These are phyloP conservation scores for Diplodia seriata DNA, from an alignment of 2,329 filamentous ascomycete species.

Conservation along the genomic window DNA sequence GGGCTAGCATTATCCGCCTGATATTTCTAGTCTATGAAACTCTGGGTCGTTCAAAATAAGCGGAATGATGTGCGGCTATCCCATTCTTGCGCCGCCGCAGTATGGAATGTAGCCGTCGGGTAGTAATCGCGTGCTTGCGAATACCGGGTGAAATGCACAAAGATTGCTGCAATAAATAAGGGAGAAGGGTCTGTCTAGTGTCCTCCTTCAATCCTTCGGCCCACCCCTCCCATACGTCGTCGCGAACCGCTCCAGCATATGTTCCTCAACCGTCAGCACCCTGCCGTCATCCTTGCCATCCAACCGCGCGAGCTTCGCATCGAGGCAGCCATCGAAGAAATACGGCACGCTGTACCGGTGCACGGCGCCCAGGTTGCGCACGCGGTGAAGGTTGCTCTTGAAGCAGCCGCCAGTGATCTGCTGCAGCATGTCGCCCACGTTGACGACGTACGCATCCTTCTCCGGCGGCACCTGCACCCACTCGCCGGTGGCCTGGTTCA, in stretches of 20 bases:
- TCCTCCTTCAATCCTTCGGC: background rate
- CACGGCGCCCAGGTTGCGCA: constrained; percentile 59
- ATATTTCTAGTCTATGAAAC: too few relatives aligned
- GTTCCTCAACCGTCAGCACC: constrained; percentile 39
- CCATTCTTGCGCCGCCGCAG: too few relatives aligned
- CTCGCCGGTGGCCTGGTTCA: constrained; percentile 52
- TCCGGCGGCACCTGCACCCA: constrained; percentile 52
- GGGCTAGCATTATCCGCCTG: too few relatives aligned
- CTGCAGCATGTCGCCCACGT: constrained; percentile 50
- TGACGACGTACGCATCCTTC: constrained; percentile 48
- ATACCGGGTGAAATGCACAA: too few relatives aligned
- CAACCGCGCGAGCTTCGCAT: constrained; percentile 40
- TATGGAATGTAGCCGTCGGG: too few relatives aligned
- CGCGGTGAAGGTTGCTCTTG: constrained; percentile 62
- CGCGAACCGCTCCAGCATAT: constrained; percentile 38
- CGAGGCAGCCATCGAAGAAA: constrained; percentile 63
- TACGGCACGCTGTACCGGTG: constrained; percentile 65
- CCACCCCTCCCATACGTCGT: constrained; percentile 23
- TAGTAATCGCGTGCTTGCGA: too few relatives aligned
- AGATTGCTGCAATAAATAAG: too few relatives aligned
- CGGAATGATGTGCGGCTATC: too few relatives aligned
- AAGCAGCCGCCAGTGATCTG: constrained; percentile 61
- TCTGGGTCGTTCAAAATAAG: too few relatives aligned
- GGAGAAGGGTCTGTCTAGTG: too few relatives aligned
- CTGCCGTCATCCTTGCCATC: constrained; percentile 33